A percentile compares a stretch with the other conserved stretches of the same genome.
These are phyloP conservation scores for Micractinium conductrix DNA, from an alignment of 139 green algal genomes.

Conservation along the genomic window DNA sequence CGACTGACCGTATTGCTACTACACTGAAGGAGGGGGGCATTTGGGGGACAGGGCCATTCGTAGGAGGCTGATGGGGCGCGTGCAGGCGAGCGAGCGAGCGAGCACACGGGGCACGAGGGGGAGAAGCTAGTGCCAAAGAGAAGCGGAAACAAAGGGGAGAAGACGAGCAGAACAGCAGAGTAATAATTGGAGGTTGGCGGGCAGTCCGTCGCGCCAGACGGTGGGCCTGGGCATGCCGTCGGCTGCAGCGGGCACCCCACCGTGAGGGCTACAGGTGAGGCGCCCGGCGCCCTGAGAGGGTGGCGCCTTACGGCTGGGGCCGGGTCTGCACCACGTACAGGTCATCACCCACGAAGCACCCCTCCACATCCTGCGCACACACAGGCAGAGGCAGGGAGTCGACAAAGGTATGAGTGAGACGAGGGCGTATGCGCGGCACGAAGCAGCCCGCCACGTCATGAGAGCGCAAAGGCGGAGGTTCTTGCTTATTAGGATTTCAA, in stretches of 20 bases:
- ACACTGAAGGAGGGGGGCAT: too few relatives aligned
- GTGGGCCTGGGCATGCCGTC: too few relatives aligned
- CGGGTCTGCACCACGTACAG: slow-evolving; percentile 94
- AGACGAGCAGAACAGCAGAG: background rate
- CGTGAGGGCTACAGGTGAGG: background rate
- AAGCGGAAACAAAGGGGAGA: background rate
- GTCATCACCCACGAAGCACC: slow-evolving; percentile 69
- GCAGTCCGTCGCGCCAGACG: too few relatives aligned
- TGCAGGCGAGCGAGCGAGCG: too few relatives aligned
- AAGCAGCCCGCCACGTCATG: background rate
- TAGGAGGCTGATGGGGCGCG: too few relatives aligned
- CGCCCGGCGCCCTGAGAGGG: background rate
- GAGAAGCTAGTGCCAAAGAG: background rate
- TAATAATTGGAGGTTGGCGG: background rate
- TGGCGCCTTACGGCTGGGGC: slow-evolving; percentile 79
- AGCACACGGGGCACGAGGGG: too few relatives aligned
- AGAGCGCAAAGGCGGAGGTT: too few relatives aligned
- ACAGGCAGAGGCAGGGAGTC: background rate
- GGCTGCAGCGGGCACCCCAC: background rate
- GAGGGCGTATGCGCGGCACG: background rate
- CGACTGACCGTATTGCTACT: too few relatives aligned
- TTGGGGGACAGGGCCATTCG: too few relatives aligned
- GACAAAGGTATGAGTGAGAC: background rate
- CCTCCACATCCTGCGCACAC: slow-evolving; percentile 85
- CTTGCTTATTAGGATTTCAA: too few relatives aligned